Percentiles rank a stretch among this genome's conserved stretches.
These are phyloP conservation scores for Citrus australasica DNA, from an alignment of 345 rosid genomes.

Conservation along the genomic window DNA sequence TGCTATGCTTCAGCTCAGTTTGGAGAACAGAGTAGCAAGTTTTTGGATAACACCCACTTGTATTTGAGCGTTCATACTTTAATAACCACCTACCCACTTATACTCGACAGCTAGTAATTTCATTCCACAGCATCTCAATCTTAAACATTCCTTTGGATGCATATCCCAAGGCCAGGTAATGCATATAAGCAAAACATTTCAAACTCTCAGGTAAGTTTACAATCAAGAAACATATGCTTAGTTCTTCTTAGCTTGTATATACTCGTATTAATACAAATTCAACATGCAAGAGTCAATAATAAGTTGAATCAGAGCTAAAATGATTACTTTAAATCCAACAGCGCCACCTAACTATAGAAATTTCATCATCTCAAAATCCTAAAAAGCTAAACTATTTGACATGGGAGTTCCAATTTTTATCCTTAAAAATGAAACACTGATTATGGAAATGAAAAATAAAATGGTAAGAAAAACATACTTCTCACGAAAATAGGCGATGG, in stretches of 20 bases:
- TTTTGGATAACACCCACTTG: background rate
- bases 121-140: background rate
- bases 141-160: background rate
- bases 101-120: background rate
- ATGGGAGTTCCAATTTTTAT: background rate
- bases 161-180: background rate
- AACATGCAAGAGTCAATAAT: background rate
- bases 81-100: background rate
- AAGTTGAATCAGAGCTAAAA: background rate
- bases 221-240: background rate
- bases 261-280: background rate
- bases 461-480: constrained; percentile 33
- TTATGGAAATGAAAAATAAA: background rate
- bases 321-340: background rate
- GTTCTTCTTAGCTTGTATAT: background rate
- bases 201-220: background rate
- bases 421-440: background rate
- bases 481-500: constrained; percentile 83
- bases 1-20: background rate
- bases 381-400: background rate
- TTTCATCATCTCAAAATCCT: background rate
- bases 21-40: too few species aligned
- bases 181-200: background rate
- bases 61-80: too few species aligned
- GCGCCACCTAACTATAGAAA: background rate